Evolutionary conservation across 495 filamentous ascomycete genomes (phyloP), one percentile per base, ranked within the genome.

Genomic region (Penicillium arizonense): DNA sequence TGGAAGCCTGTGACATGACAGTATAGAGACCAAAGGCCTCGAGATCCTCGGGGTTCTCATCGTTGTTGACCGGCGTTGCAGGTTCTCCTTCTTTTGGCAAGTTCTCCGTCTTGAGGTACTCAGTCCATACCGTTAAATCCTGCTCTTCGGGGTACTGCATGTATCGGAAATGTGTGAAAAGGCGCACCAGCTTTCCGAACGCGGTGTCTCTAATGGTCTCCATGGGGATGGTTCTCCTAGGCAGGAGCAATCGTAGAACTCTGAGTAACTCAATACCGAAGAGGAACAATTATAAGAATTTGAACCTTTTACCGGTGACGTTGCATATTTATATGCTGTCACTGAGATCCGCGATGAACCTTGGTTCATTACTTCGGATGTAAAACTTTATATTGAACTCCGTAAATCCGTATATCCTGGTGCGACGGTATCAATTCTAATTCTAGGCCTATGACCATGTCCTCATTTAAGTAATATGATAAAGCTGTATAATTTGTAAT

Each of bases 111-210:
- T 68, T 63, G 21, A 71, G 44, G 30, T 71, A 73, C 45, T 59
- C 49, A 20, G 64, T 62, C 70, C 71, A 73, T 46, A 68, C 12
- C 24, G 56, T 64, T 0, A 53, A 30, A 50, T 73, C 63, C 40
- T 52, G 52, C 38, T 73, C 73, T 57, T 76, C 73, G 35, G 67
- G 61, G 43, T 67, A 76, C 44, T 50, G 65, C 14, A 74, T 47
- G 1, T 41, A 46, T 46, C 50, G 56, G 8, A 44, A 35, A 13
- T 49, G 59, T 21, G 57, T 69, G 33, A 67, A 47, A 3, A 73
- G 39, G 30, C 70, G 70, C 5, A 76, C 47, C 8, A 68, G 26
- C 53, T 75, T 68, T 44, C 73, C 72, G 42, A 74, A 68, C 0
- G 63, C 59, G 26, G 63, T 50, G 41, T 66, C 63, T 16, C 63